Base-by-base conservation (phyloP, 225 moss, liverwort and hornwort species). In the Polytrichum formosum region DNA sequence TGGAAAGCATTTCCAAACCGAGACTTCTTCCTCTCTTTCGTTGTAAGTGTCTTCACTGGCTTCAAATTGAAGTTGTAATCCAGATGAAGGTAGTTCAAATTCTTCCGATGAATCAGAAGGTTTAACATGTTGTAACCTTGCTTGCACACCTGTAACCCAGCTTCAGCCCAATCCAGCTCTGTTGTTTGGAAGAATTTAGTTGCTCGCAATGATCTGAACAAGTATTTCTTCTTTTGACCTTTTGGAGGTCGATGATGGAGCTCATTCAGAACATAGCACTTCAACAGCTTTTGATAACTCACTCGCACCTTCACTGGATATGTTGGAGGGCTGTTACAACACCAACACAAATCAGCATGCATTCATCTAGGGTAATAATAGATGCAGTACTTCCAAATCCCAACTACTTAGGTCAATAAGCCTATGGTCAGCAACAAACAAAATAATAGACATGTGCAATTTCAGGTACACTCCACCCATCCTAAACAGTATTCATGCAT, bases 91-190 rank as follows among this genome's bases (percentile, higher is more conserved):
- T 99, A 99, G 79, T 99, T 99, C 82, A 99, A 76, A 79, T 99
- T 99, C 73, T 99, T 99, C 28, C 98, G 90, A 78, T 99, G 98
- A 75, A 94, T 99, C 64, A 99, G 63, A 56, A 99, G 94, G 70
- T 99, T 99, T 77, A 99, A 70, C 98, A 99, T 99, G 28, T 99
- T 99, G 76, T 99, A 99, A 28, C 98, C 98, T 80, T 99, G 98
- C 80, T 99, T 99, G 84, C 98, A 99, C 59, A 99, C 98, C 81
- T 99, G 94, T 28, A 99, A 82, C 59, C 98, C 98, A 76, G 98
- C 98, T 84, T 99, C 98, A 22, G 98, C 98, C 98, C 98, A 99
- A 75, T 99, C 98, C 67, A 99, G 72, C 73, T 94, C 92, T 67
- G 98, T 99, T 37, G 98, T 94, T 77, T 99, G 98, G 54, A 99